Percentiles rank a stretch among this genome's conserved stretches.
Conservation (phyloP, 192 early-diverging fungal genomes). For the Podila verticillata region DNA sequence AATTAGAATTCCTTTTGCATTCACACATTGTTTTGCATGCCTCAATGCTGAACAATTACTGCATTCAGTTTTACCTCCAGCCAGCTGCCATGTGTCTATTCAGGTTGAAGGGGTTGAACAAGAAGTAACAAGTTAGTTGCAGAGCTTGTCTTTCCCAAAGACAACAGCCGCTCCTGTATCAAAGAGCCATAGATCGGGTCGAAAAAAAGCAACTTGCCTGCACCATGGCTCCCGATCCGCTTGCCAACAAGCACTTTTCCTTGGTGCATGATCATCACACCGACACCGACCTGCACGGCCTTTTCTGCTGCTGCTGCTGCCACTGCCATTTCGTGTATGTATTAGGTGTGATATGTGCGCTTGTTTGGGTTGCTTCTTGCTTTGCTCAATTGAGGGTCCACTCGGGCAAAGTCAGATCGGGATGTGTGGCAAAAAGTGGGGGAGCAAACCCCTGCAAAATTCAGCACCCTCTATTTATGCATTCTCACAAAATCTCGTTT, state of each 20-base stretch:
- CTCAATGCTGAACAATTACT: not conserved
- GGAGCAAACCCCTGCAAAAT: too few relatives aligned
- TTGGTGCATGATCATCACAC: slow-evolving; percentile 35
- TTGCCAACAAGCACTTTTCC: slow-evolving; percentile 59
- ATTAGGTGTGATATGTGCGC: too few relatives aligned
- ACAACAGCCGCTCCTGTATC: not conserved
- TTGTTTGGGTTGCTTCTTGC: too few relatives aligned
- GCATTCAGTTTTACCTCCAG: slow-evolving; percentile 50
- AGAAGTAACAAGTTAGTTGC: not conserved
- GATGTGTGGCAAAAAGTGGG: too few relatives aligned
- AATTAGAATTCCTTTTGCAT: not conserved
- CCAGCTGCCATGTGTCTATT: slow-evolving; percentile 57
- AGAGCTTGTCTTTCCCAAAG: not conserved
- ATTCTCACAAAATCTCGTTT: too few relatives aligned
- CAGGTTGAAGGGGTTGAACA: not conserved
- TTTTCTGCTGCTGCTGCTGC: slow-evolving; percentile 3
- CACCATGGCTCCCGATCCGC: slow-evolving; percentile 64
- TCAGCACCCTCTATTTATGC: too few relatives aligned
- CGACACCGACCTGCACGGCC: slow-evolving; percentile 40
- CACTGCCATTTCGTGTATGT: not conserved
- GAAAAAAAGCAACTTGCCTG: slow-evolving; percentile 39
- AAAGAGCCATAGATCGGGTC: not conserved
- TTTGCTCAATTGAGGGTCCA: too few relatives aligned
- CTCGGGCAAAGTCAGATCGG: too few relatives aligned
- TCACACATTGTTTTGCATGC: too few relatives aligned